Percentiles rank a stretch among this genome's conserved stretches.
Evolutionary conservation across 371 early-diverging fungal species (phyloP).

Genomic region (Mucor sp.): DNA sequence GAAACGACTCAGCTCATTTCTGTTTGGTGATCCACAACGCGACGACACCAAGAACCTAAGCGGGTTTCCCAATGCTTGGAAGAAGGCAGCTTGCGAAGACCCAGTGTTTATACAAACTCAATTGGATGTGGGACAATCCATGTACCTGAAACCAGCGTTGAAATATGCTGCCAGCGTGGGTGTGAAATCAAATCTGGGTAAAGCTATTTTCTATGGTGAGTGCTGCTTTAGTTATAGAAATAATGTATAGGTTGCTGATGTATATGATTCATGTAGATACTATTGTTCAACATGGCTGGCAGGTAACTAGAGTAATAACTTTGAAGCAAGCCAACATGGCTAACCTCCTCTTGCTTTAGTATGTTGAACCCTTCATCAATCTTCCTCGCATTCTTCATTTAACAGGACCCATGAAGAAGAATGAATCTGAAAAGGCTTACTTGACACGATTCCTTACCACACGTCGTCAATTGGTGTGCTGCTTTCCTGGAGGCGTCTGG

Average conservation of each 20-base stretch:
- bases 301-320: too few relatives aligned
- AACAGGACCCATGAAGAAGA: constrained; percentile 34
- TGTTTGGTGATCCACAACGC: constrained; percentile 37
- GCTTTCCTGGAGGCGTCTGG: constrained; percentile 50
- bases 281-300: constrained; percentile 59
- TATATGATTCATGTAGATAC: constrained; percentile 40
- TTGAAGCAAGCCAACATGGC: background rate
- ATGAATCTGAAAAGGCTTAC: constrained; percentile 37
- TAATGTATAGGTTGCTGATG: too few relatives aligned
- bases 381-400: constrained; percentile 43
- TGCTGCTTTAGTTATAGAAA: too few relatives aligned
- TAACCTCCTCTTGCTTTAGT: constrained; percentile 17
- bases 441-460: constrained; percentile 45
- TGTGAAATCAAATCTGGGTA: constrained; percentile 47
- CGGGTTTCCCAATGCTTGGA: constrained; percentile 38
- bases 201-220: constrained; percentile 53
- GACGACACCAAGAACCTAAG: constrained; percentile 27
- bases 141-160: constrained; percentile 49
- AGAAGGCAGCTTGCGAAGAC: constrained; percentile 35
- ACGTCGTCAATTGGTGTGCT: constrained; percentile 48
- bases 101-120: constrained; percentile 46
- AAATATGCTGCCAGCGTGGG: constrained; percentile 44
- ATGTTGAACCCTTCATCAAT: constrained; percentile 48
- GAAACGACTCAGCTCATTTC: constrained; percentile 26
- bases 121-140: constrained; percentile 41